Evolutionary conservation across 139 green algal species (phyloP).

Genomic region (Tetradesmus lagerheimii): DNA sequence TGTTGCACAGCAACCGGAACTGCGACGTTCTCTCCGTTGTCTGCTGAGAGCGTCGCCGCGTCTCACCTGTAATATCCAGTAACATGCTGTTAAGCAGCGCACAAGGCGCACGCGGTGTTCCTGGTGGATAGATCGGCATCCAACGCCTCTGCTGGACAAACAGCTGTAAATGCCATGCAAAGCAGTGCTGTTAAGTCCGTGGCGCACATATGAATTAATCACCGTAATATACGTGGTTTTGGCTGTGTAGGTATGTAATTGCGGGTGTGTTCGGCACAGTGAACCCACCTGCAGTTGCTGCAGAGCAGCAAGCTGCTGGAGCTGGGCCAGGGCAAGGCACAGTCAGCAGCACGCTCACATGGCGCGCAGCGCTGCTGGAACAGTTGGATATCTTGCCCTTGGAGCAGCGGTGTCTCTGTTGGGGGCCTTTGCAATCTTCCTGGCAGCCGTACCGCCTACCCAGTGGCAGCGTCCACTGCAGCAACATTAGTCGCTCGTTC

Average conservation of each 20-base stretch:
- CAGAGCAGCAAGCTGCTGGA: background rate
- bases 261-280: too few species aligned
- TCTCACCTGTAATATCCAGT: too few species aligned
- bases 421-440: background rate
- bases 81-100: background rate
- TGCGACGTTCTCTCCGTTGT: background rate
- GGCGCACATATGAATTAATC: background rate
- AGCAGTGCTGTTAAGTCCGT: background rate
- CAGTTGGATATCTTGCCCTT: background rate
- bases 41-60: too few species aligned
- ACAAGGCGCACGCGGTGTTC: background rate
- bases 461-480: background rate
- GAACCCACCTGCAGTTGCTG: background rate
- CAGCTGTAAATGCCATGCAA: background rate
- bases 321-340: background rate
- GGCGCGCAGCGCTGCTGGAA: background rate
- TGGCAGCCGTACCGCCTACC: background rate
- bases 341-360: background rate
- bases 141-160: background rate
- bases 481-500: slow-evolving; percentile 26
- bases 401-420: background rate
- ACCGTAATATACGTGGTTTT: background rate
- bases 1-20: background rate
- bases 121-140: background rate
- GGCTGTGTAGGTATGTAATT: too few species aligned